phyloP scores from a whole-genome alignment of 805 yeast genomes.

The Barnettozyma californica region DNA sequence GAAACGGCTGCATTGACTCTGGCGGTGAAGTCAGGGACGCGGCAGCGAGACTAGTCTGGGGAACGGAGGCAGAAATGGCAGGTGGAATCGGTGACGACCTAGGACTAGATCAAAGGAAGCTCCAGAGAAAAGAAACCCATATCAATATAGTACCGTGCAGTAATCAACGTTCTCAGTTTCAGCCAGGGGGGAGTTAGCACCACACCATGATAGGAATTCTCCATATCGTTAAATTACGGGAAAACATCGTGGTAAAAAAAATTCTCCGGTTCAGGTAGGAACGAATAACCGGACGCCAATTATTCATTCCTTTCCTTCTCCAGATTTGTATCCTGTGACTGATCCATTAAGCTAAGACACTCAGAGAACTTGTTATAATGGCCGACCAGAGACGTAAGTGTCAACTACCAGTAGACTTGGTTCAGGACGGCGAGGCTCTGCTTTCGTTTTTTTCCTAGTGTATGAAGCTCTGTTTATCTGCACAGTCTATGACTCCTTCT shows the following conservation, averaged over 20 bases:
- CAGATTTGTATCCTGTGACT: not conserved
- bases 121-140: not conserved
- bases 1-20: not conserved
- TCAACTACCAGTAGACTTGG: not conserved
- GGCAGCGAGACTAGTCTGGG: not conserved
- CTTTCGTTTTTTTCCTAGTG: too few species aligned
- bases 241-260: not conserved
- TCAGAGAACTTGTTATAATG: slow-evolving; percentile 2
- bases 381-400: slow-evolving; percentile 15
- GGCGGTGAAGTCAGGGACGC: not conserved
- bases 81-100: not conserved
- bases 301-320: not conserved
- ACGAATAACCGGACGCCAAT: not conserved
- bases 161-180: not conserved
- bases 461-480: not conserved
- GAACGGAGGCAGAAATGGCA: not conserved
- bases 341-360: not conserved
- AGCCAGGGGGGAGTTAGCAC: not conserved
- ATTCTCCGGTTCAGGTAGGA: not conserved
- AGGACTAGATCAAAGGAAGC: not conserved
- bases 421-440: too few species aligned
- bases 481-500: not conserved
- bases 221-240: not conserved
- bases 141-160: too few species aligned
- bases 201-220: not conserved